These are phyloP conservation scores for Selaginella tamariscina DNA, from an alignment of 75 land plant genomes.

Conservation along the genomic window DNA sequence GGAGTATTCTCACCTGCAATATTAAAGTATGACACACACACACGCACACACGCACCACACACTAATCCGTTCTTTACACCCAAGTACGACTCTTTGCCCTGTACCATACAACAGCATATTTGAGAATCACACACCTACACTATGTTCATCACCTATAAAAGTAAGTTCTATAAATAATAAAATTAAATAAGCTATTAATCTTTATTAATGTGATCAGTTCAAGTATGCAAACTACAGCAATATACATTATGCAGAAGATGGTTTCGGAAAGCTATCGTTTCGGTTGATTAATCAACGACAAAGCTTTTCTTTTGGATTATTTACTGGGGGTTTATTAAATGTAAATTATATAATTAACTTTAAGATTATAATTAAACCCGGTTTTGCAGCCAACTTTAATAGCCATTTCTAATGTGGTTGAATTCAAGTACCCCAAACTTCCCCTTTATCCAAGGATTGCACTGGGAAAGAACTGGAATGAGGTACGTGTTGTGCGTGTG, in stretches of 20 bases:
- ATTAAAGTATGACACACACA: too few species aligned
- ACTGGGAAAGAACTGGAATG: conserved; percentile 69
- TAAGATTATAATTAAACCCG: not conserved
- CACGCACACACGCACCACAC: too few species aligned
- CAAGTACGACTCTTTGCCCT: too few species aligned
- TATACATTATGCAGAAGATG: conserved; percentile 39
- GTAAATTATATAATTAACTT: conserved; percentile 22
- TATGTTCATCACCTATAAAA: too few species aligned
- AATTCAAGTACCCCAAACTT: conserved; percentile 64
- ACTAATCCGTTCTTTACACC: too few species aligned
- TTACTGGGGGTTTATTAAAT: conserved; percentile 58
- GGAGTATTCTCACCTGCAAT: too few species aligned
- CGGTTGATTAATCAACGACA: conserved; percentile 73
- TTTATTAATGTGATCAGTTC: too few species aligned
- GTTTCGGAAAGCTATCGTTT: conserved; percentile 52
- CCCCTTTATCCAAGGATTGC: conserved; percentile 81
- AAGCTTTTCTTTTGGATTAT: conserved; percentile 79
- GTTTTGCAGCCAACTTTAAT: conserved; percentile 69
- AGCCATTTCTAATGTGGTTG: conserved; percentile 59
- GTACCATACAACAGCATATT: too few species aligned
- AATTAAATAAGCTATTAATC: too few species aligned
- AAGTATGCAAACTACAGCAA: conserved; percentile 68
- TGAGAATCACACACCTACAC: too few species aligned
- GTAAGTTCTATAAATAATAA: too few species aligned
- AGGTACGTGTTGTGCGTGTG: conserved; percentile 44